These are phyloP conservation scores for Globisporangium barbulae DNA, from an alignment of 352 stramenopile species.

Conservation along the genomic window DNA sequence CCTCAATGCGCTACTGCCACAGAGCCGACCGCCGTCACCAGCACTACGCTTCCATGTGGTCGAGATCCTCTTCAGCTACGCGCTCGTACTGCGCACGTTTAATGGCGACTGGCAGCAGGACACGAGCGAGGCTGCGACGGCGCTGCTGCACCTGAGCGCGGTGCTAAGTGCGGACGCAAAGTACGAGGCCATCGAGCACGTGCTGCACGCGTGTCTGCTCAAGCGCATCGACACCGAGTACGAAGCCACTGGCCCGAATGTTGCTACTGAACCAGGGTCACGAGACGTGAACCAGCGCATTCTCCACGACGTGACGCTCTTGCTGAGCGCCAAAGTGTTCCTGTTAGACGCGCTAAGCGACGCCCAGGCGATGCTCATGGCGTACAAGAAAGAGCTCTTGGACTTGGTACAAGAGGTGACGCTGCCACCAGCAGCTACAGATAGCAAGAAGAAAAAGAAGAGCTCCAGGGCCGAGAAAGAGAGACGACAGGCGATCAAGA, in stretches of 20 bases:
- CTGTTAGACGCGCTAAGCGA: slow-evolving; percentile 66
- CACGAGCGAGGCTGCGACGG: slow-evolving; percentile 35
- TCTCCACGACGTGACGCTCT: slow-evolving; percentile 37
- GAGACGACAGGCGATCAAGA: slow-evolving; percentile 22
- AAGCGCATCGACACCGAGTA: slow-evolving; percentile 19
- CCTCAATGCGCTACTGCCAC: slow-evolving; percentile 31
- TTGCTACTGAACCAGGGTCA: not conserved
- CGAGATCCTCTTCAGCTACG: slow-evolving; percentile 71
- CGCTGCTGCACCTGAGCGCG: slow-evolving; percentile 41
- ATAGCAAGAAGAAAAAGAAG: slow-evolving; percentile 21
- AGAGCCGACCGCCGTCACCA: slow-evolving; percentile 29
- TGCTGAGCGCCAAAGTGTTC: slow-evolving; percentile 47
- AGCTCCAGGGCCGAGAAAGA: slow-evolving; percentile 15
- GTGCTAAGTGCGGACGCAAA: slow-evolving; percentile 49
- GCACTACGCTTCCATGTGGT: slow-evolving; percentile 56
- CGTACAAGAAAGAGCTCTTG: slow-evolving; percentile 26
- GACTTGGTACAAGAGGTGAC: not conserved
- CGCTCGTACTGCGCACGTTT: slow-evolving; percentile 62
- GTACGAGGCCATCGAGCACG: slow-evolving; percentile 45
- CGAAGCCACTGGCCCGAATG: not conserved
- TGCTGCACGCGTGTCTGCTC: slow-evolving; percentile 39
- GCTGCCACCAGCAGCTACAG: not conserved
- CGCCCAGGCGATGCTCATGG: slow-evolving; percentile 35
- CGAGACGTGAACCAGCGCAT: slow-evolving; percentile 26
- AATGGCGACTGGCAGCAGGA: slow-evolving; percentile 78